A percentile compares a stretch with the other conserved stretches of the same genome.
Evolutionary conservation across 2,329 filamentous ascomycete species (phyloP).

Genomic region (Pseudonectria foliicola): DNA sequence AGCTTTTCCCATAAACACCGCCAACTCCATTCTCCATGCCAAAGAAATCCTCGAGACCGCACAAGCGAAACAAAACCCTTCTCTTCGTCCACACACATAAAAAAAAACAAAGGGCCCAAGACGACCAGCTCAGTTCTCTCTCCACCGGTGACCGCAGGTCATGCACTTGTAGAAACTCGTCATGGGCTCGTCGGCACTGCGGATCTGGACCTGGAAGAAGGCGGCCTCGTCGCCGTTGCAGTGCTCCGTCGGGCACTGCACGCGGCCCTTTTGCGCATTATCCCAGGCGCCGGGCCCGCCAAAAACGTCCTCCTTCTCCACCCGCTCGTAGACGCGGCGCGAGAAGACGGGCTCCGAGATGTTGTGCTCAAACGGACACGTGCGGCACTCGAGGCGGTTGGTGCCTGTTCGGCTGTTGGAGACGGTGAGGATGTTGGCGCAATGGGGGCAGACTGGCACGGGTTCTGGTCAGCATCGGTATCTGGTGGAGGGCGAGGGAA

Average conservation of each 20-base stretch:
- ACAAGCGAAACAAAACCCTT: too few relatives aligned
- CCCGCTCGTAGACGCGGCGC: constrained; percentile 78
- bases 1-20: constrained; percentile 3
- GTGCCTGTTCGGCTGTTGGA: constrained; percentile 49
- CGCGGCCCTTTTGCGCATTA: constrained; percentile 77
- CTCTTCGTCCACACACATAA: too few relatives aligned
- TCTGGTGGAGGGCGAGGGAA: too few relatives aligned
- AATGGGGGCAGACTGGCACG: constrained; percentile 66
- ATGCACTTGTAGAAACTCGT: constrained; percentile 90
- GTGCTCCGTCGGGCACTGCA: constrained; percentile 73
- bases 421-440: constrained; percentile 77
- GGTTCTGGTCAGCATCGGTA: too few relatives aligned
- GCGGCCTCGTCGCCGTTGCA: constrained; percentile 83
- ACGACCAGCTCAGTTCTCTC: constrained; percentile 45
- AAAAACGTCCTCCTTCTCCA: constrained; percentile 83
- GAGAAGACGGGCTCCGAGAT: constrained; percentile 72
- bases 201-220: constrained; percentile 95
- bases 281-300: constrained; percentile 85
- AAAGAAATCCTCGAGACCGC: too few relatives aligned
- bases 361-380: constrained; percentile 85
- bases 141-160: constrained; percentile 58
- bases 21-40: constrained; percentile 4
- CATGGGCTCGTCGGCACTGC: constrained; percentile 97
- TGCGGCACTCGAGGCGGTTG: constrained; percentile 92
- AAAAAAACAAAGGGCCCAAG: constrained; percentile 3